Conservation (phyloP, 2,329 filamentous ascomycete species). For the Penicillium sclerotigenum region DNA sequence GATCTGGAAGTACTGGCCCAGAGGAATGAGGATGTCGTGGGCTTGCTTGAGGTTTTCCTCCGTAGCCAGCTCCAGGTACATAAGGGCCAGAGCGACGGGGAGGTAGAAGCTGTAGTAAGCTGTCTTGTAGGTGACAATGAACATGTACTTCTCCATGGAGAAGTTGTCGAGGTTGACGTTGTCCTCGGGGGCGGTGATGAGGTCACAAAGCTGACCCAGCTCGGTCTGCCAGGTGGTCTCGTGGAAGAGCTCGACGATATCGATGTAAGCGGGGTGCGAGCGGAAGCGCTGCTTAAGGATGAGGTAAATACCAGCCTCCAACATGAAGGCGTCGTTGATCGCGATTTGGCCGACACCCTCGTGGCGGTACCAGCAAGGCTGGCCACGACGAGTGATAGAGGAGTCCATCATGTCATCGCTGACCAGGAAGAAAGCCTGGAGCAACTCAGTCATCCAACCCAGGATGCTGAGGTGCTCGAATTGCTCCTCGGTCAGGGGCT, state of each 20-base stretch:
- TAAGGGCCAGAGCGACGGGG: constrained; percentile 83
- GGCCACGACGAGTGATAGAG: constrained; percentile 88
- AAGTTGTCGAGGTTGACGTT: constrained; percentile 92
- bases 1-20: constrained; percentile 98
- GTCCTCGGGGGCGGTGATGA: constrained; percentile 94
- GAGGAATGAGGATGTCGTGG: constrained; percentile 88
- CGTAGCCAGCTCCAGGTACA: constrained; percentile 81
- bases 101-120: constrained; percentile 99
- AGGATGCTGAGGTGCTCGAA: constrained; percentile 85
- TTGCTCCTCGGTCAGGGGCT: constrained; percentile 71
- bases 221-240: constrained; percentile 92
- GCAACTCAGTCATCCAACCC: constrained; percentile 96
- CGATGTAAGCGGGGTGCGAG: constrained; percentile 79
- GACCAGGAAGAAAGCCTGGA: constrained; percentile 98
- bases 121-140: constrained; percentile 99
- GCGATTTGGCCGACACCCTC: constrained; percentile 89
- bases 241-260: constrained; percentile 94
- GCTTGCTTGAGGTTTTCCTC: constrained; percentile 84
- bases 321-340: constrained; percentile 98
- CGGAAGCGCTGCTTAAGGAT: constrained; percentile 94
- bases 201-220: constrained; percentile 88
- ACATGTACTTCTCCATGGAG: constrained; percentile 84
- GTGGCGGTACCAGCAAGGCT: constrained; percentile 94
- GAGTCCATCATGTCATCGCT: constrained; percentile 98
- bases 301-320: constrained; percentile 85